Evolutionary conservation across 306 rosid genomes (phyloP).

Genomic region (Astragalus membranaceus): DNA sequence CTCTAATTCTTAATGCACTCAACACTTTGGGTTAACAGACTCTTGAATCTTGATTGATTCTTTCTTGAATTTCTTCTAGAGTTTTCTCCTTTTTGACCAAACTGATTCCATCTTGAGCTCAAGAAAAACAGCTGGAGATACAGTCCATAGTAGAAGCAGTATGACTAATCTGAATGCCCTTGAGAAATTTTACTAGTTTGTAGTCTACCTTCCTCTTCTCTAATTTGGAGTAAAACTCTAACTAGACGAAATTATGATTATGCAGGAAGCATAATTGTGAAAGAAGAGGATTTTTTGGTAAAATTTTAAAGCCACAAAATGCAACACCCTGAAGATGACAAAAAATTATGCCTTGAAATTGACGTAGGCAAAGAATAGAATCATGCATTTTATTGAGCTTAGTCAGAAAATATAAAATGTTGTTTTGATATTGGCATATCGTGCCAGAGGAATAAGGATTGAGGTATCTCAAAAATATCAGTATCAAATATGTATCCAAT

Average conservation of each 20-base stretch:
- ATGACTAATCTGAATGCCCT: constrained; percentile 3
- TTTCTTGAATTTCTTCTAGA: constrained; percentile 1
- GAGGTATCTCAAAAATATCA: not conserved
- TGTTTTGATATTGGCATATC: not conserved
- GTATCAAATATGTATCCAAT: not conserved
- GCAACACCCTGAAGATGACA: not conserved
- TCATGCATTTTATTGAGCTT: not conserved
- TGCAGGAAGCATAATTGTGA: not conserved
- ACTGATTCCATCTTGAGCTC: not conserved
- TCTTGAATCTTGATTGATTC: not conserved
- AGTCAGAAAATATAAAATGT: not conserved
- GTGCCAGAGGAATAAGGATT: not conserved
- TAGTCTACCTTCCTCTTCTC: not conserved
- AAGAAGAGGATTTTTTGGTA: not conserved
- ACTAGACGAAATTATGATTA: not conserved
- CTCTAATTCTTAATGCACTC: not conserved
- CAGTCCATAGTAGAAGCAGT: not conserved
- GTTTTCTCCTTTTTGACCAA: constrained; percentile 1
- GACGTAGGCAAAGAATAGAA: not conserved
- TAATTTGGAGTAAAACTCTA: not conserved
- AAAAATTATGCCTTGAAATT: not conserved
- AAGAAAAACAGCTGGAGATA: constrained; percentile 2
- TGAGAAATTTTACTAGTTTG: not conserved
- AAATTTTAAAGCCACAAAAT: not conserved
- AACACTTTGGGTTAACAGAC: constrained; percentile 5